Evolutionary conservation across 352 stramenopile genomes (phyloP), one percentile per base, ranked within the genome.

Genomic region (Phytopythium helicoides): DNA sequence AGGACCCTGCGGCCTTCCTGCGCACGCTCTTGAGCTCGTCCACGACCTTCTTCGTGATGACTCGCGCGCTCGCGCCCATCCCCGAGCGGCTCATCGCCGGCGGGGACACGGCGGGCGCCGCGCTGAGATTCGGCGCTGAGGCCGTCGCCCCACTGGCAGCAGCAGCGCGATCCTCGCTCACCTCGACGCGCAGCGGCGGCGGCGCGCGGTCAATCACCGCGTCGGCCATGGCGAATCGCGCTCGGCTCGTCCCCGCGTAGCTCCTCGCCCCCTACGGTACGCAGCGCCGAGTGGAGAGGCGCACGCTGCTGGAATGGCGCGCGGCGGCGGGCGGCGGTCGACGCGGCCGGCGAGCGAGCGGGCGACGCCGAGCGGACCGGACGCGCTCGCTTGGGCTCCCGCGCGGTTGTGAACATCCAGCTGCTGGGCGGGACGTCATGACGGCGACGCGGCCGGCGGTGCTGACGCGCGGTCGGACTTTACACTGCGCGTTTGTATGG

Each of bases 21-120:
- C 73, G 70, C 38, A 83, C 76, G 64, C 74, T 77, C 66, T 86
- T 86, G 54, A 89, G 58, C 58, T 89, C 79, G 44, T 89, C 74
- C 22, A 87, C 66, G 38, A 89, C 58, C 40, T 86, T 87, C 14
- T 73, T 67, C 6, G 73, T 69, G 28, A 89, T 41, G 8, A 78
- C 66, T 11, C 71, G 68, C 21, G 64, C 65, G 15, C 64, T 66
- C 19, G 56, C 60, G 38, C 49, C 46, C 0, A 54, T 55, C 23
- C 47, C 39, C n/a, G 52, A 31, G 31, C 25, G 26, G 21, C 47
- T 51, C 15, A 35, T 25, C 38, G 28, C 26, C 12, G 44, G 41
- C 2, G 54, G 56, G 34, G 62, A 47, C 57, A 56, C 48, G 16
- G 42, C 42, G 8, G 52, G 57, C 10, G 34, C 39, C 12, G 33